phyloP scores from a whole-genome alignment of 495 filamentous ascomycete genomes.

The Neurospora tetraspora region DNA sequence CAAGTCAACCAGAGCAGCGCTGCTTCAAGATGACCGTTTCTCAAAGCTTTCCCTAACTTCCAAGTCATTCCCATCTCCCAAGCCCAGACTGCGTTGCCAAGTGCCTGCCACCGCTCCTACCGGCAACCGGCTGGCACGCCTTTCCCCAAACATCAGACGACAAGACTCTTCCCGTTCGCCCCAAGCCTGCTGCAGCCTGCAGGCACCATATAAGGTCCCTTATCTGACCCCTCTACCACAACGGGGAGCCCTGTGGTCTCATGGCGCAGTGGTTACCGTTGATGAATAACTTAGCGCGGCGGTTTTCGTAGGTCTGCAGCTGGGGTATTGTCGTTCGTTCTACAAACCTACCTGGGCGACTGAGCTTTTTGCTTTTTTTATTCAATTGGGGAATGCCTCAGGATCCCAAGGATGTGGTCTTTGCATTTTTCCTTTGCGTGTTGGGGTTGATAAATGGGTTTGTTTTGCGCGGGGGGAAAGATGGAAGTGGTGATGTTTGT shows the following conservation, averaged over 20 bases:
- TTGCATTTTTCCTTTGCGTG: neutral
- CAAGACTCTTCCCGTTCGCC: neutral
- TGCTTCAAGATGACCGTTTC: too few relatives aligned
- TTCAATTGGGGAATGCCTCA: neutral
- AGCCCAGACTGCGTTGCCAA: neutral
- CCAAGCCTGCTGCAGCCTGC: neutral
- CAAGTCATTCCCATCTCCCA: neutral
- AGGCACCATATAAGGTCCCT: neutral
- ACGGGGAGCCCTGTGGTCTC: neutral
- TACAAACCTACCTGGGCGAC: too few relatives aligned
- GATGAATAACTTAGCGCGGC: too few relatives aligned
- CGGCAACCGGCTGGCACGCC: neutral
- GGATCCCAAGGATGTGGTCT: neutral
- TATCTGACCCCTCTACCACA: neutral
- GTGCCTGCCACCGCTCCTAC: neutral
- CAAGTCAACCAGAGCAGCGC: neutral
- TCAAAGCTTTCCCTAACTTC: too few relatives aligned
- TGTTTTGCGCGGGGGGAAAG: neutral
- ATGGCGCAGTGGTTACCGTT: neutral
- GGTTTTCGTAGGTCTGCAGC: neutral
- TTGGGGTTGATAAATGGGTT: neutral
- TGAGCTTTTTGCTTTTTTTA: neutral
- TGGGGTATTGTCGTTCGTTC: neutral
- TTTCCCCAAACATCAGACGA: neutral
- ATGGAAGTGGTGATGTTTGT: neutral